Evolutionary conservation across 768 basidiomycete species (phyloP).

Genomic region (Dioszegia hungarica): DNA sequence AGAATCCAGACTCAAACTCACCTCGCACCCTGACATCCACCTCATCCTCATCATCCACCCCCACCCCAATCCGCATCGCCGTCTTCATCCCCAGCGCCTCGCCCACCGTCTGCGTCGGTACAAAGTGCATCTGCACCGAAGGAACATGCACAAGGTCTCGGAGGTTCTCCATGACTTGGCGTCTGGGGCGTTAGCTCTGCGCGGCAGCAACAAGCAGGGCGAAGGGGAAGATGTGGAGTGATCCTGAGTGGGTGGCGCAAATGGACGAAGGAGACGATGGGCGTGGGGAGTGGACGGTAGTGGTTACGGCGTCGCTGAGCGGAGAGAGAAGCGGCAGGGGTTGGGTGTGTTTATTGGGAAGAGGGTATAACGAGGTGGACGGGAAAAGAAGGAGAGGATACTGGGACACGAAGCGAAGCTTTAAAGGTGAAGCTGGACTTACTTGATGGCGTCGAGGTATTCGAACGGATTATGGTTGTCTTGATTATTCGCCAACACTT

Average conservation of each 20-base stretch:
- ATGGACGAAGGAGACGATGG: no score
- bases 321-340: no score
- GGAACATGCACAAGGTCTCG: conserved; percentile 67
- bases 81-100: conserved; percentile 52
- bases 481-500: conserved; percentile 88
- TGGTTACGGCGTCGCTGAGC: no score
- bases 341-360: no score
- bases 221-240: neutral
- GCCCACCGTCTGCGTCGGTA: conserved; percentile 58
- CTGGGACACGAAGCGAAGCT: neutral
- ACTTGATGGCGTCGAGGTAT: conserved; percentile 75
- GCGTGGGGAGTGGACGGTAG: no score
- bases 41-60: conserved; percentile 45
- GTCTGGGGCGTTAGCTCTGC: conserved; percentile 49
- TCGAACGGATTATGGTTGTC: conserved; percentile 84
- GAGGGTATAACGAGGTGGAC: neutral
- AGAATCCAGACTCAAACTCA: no score
- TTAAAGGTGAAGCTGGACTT: conserved; percentile 36
- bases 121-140: conserved; percentile 77
- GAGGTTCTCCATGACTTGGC: conserved; percentile 57
- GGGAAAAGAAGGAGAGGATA: neutral
- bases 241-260: no score
- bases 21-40: conserved; percentile 50
- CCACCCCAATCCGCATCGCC: conserved; percentile 17
- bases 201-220: conserved; percentile 5